Conservation (phyloP, 805 yeast genomes). For the Kregervanrija fluxuum region DNA sequence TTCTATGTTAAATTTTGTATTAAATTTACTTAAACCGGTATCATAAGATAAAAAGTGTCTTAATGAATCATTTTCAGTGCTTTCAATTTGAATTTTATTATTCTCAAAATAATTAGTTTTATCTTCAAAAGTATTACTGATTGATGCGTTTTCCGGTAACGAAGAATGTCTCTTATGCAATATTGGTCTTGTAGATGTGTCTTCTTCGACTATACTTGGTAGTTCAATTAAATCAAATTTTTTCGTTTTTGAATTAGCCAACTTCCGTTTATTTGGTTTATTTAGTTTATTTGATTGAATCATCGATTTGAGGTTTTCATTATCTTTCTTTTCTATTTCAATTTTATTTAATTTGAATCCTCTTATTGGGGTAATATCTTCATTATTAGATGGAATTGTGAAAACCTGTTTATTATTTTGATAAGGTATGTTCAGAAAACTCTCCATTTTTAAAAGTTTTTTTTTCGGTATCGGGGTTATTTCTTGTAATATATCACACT, state of each 20-base stretch:
- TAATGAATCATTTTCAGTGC: conserved; percentile 11
- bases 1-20: conserved; percentile 4
- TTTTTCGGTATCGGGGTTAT: conserved; percentile 3
- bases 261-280: not conserved
- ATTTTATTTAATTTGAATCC: no score
- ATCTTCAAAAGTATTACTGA: conserved; percentile 1
- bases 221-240: conserved; percentile 5
- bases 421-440: conserved; percentile 18
- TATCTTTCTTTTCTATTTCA: no score
- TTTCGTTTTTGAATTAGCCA: not conserved
- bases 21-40: conserved; percentile 17
- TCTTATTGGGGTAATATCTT: not conserved
- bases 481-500: no score
- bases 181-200: not conserved
- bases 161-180: conserved; percentile 17
- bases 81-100: no score
- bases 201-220: conserved; percentile 9
- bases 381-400: no score
- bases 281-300: conserved; percentile 2
- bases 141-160: conserved; percentile 17
- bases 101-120: no score
- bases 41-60: conserved; percentile 27
- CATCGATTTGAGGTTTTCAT: not conserved
- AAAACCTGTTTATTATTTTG: not conserved
- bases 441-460: conserved; percentile 23